Base-by-base conservation (phyloP, 768 basidiomycete species). In the Rhodotorula paludigena region DNA sequence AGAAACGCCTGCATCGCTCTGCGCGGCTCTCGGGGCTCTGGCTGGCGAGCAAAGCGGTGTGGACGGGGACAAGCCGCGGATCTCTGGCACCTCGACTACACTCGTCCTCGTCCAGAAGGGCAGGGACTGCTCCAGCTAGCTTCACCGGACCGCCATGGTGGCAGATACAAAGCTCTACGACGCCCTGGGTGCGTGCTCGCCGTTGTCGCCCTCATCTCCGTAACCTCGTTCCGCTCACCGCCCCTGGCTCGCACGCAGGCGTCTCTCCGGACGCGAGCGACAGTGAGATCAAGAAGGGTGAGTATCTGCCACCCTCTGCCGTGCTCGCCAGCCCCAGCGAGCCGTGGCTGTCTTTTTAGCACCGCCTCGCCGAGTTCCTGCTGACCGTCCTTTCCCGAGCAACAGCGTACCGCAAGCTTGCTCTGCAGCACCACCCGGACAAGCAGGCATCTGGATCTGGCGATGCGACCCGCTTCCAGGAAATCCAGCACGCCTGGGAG, bases 361-460 rank as follows among this genome's bases (percentile, higher is more conserved):
- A n/a, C n/a, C 28, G 14, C 21, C 38, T 61, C 39, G 68, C 64
- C 45, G 44, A 53, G 39, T 33, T 35, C 54, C 55, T 36, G 56
- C 53, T 36, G 16, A 45, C 39, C 41, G 21, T 23, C 57, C 16
- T 21, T 30, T 32, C 64, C 78, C 64, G 79, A 55, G 56, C 52
- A 16, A 74, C 89, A 76, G 92, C 92, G 23, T 97, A 97, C 77
- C 87, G 88, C 77, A 89, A 85, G 81, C 74, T 92, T 88, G 91
- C 91, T 39, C 90, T 87, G 76, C 85, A 89, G 76, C 87, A 89
- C 71, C 90, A 92, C 77, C 91, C 91, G 51, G 54, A 66, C 58
- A 57, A 30, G 67, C 71, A 68, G 23, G 3, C 42, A 5, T 2
- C 52, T 2, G 30, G 39, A 3, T 47, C 58, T 1, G 57, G 52